These are phyloP conservation scores for Aspergillus nidulans DNA, from an alignment of 495 filamentous ascomycete genomes.

Conservation along the genomic window DNA sequence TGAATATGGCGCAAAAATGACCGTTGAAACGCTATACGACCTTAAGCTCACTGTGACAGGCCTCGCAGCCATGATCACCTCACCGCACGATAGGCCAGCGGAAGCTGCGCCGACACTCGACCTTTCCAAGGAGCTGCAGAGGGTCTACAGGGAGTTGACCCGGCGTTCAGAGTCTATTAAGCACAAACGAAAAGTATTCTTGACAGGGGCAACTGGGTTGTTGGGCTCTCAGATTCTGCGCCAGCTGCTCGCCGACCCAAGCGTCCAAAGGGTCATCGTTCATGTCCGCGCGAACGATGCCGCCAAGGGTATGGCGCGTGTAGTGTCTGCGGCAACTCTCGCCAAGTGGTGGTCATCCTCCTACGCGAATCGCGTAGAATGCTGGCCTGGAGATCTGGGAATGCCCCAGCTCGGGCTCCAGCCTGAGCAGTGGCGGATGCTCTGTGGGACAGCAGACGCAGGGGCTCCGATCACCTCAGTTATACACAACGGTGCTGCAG, in stretches of 20 bases:
- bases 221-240: conserved; percentile 27
- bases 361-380: conserved; percentile 15
- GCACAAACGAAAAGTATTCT: conserved; percentile 2
- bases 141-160: neutral
- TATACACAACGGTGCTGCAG: conserved; percentile 61
- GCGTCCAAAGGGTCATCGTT: conserved; percentile 18
- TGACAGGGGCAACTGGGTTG: conserved; percentile 31
- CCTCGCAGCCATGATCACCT: neutral
- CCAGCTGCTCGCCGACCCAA: conserved; percentile 12
- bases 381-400: conserved; percentile 29
- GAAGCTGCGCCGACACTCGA: neutral
- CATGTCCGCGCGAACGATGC: conserved; percentile 20
- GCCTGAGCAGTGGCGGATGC: conserved; percentile 2
- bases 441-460: neutral
- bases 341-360: conserved; percentile 26
- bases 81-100: no score
- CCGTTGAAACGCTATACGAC: neutral
- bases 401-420: conserved; percentile 26
- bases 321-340: conserved; percentile 13
- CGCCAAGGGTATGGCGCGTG: conserved; percentile 15
- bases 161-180: neutral
- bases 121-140: neutral
- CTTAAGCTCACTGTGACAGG: neutral
- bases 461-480: conserved; percentile 47
- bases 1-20: neutral